phyloP scores from a whole-genome alignment of 2,329 filamentous ascomycete genomes.

The Fusarium guadeloupense region DNA sequence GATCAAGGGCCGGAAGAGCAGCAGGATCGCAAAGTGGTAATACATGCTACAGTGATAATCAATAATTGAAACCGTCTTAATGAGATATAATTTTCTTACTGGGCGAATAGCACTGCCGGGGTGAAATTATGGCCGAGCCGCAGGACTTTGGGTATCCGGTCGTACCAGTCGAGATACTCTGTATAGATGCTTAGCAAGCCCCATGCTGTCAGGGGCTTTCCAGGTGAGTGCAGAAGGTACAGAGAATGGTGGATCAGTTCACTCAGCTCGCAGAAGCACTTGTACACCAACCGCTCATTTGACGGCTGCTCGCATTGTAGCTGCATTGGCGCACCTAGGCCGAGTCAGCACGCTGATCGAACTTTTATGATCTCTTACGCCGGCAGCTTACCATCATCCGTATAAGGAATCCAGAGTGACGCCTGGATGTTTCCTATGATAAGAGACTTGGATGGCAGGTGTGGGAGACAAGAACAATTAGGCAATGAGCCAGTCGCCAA shows the following conservation, averaged over 20 bases:
- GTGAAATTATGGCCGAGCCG: constrained; percentile 73
- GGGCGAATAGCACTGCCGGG: constrained; percentile 75
- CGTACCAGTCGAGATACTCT: constrained; percentile 76
- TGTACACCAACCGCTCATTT: constrained; percentile 73
- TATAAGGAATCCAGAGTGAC: constrained; percentile 67
- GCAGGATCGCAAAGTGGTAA: constrained; percentile 72
- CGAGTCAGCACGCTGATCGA: background rate
- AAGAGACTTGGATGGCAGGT: constrained; percentile 64
- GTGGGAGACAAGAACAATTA: constrained; percentile 65
- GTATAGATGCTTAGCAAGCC: constrained; percentile 71
- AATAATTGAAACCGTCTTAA: constrained; percentile 5
- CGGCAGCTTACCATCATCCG: constrained; percentile 60
- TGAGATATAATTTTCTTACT: constrained; percentile 61
- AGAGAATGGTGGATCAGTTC: constrained; percentile 77
- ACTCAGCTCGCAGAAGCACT: constrained; percentile 74
- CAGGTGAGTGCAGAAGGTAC: constrained; percentile 75
- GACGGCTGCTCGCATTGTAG: constrained; percentile 68
- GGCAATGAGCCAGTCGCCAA: constrained; percentile 68
- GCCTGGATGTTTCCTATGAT: constrained; percentile 69
- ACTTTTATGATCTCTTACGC: background rate
- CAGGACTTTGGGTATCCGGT: constrained; percentile 69
- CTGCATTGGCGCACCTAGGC: constrained; percentile 60
- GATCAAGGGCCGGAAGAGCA: constrained; percentile 77
- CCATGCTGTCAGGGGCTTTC: constrained; percentile 68
- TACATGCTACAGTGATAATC: constrained; percentile 63